Percentiles rank a stretch among this genome's conserved stretches.
These are phyloP conservation scores for Athelia sp. DNA, from an alignment of 1,284 basidiomycete species.

Conservation along the genomic window DNA sequence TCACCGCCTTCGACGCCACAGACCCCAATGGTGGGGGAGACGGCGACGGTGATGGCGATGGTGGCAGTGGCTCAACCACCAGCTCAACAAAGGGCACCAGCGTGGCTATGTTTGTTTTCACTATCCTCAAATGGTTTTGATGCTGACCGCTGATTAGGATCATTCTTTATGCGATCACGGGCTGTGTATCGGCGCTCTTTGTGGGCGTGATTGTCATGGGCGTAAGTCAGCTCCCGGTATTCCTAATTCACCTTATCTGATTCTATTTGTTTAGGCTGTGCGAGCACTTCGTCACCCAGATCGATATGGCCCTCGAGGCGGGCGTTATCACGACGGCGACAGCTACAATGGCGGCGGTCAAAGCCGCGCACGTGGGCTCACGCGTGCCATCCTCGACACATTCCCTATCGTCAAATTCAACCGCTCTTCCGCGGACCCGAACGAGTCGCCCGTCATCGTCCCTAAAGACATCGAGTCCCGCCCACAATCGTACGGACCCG, in stretches of 20 bases:
- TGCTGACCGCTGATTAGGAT: constrained; percentile 48
- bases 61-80: constrained; percentile 12
- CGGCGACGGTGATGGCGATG: constrained; percentile 10
- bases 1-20: constrained; percentile 65
- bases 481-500: not conserved
- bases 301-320: constrained; percentile 74
- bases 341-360: constrained; percentile 45
- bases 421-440: constrained; percentile 2
- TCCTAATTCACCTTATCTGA: constrained; percentile 9
- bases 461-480: constrained; percentile 16
- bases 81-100: constrained; percentile 43
- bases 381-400: constrained; percentile 88
- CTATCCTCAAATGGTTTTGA: constrained; percentile 6
- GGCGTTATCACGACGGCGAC: constrained; percentile 30
- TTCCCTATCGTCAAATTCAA: constrained; percentile 91
- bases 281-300: constrained; percentile 86
- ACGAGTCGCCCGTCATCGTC: constrained; percentile 6
- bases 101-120: constrained; percentile 60
- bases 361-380: constrained; percentile 75
- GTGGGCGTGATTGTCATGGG: constrained; percentile 79
- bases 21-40: constrained; percentile 13
- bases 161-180: constrained; percentile 82
- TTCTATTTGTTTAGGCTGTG: constrained; percentile 48
- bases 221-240: constrained; percentile 35
- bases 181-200: constrained; percentile 79